Conservation (phyloP, 352 stramenopile species). For the Phytophthora rubi region DNA sequence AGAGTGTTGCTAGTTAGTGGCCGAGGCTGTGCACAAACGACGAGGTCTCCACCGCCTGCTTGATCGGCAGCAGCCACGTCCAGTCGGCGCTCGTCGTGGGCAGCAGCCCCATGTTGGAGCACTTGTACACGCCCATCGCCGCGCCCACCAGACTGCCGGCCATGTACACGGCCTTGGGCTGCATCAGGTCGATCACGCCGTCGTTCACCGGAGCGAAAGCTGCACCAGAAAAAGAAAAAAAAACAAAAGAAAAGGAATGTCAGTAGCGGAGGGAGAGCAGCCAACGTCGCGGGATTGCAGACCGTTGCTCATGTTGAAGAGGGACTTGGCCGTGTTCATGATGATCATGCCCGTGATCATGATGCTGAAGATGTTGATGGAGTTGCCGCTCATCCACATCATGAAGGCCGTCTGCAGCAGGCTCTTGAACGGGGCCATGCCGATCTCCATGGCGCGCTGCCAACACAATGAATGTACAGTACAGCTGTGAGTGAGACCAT, state of each 20-base stretch:
- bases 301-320: conserved; percentile 85
- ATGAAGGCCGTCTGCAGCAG: conserved; percentile 95
- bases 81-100: conserved; percentile 93
- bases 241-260: not conserved
- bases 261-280: not conserved
- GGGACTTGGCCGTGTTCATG: conserved; percentile 92
- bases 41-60: conserved; percentile 82
- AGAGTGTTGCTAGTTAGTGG: conserved; percentile 21
- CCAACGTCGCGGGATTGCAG: not conserved
- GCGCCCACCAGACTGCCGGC: conserved; percentile 87
- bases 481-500: conserved; percentile 3
- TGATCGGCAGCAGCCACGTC: conserved; percentile 90
- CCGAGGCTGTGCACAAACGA: conserved; percentile 59
- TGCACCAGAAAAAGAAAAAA: conserved; percentile 20
- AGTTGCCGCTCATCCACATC: conserved; percentile 96
- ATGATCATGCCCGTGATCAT: conserved; percentile 95
- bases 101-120: conserved; percentile 91
- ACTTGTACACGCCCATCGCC: conserved; percentile 93
- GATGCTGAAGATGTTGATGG: conserved; percentile 96
- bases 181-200: conserved; percentile 76
- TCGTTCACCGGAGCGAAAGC: conserved; percentile 84
- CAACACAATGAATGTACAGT: not conserved
- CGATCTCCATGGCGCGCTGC: conserved; percentile 92
- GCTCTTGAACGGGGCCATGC: conserved; percentile 91
- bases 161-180: conserved; percentile 92